Evolutionary conservation across 345 rosid species (phyloP).

Genomic region (Melastoma malabathricum): DNA sequence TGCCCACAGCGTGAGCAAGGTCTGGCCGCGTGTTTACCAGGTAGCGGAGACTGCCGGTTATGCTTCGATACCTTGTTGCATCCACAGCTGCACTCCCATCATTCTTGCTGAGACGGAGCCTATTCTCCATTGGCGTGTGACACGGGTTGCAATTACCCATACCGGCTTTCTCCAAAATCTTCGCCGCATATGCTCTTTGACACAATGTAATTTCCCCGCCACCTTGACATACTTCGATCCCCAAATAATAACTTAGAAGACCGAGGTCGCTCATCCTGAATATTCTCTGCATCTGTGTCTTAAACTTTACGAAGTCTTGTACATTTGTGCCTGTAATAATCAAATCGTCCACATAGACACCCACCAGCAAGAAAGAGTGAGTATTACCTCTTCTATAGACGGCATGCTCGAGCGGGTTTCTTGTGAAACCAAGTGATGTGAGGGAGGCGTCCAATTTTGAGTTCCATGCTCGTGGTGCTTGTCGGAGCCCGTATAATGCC

Average conservation of each 20-base stretch:
- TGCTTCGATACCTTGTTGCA: background rate
- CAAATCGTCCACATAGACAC: slow-evolving; percentile 3
- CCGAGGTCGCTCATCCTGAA: slow-evolving; percentile 1
- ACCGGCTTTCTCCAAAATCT: background rate
- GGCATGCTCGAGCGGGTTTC: background rate
- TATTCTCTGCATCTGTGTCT: background rate
- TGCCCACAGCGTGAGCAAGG: background rate
- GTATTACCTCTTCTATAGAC: no score
- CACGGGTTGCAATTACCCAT: background rate
- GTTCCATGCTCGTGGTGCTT: background rate
- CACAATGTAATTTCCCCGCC: background rate
- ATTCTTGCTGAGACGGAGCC: background rate
- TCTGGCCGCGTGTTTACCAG: background rate
- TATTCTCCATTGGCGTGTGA: background rate
- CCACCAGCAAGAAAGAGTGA: no score
- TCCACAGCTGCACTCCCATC: background rate
- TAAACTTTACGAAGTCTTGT: background rate
- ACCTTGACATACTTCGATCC: no score
- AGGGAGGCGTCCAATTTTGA: background rate
- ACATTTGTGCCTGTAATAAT: background rate
- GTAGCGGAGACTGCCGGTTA: no score
- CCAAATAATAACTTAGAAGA: background rate
- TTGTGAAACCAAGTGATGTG: background rate
- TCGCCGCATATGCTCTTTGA: background rate
- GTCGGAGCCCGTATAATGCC: background rate